Conservation (phyloP, 2,329 filamentous ascomycete species). For the Cercospora canescens region DNA sequence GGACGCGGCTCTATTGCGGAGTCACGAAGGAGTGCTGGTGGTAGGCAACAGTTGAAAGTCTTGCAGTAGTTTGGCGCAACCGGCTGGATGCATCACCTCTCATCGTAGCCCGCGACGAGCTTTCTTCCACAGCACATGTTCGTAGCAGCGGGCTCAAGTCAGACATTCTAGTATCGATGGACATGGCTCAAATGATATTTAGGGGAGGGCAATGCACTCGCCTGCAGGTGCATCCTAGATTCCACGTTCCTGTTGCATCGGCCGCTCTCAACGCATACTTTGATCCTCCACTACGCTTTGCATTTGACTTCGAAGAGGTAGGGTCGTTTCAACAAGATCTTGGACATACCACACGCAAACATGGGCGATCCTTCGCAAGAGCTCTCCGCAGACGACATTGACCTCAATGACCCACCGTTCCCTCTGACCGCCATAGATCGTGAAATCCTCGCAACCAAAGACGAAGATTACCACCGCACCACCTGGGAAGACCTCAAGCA, state of each 20-base stretch:
- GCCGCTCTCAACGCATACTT: not conserved
- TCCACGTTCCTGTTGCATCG: not conserved
- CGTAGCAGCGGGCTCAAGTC: not conserved
- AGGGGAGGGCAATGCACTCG: not conserved
- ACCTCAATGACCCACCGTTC: conserved; percentile 40
- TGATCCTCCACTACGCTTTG: not conserved
- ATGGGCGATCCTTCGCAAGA: conserved; percentile 18
- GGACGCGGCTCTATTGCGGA: too few species aligned
- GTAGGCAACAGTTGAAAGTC: too few species aligned
- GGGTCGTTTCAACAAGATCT: not conserved
- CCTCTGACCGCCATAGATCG: conserved; percentile 52
- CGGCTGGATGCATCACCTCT: not conserved
- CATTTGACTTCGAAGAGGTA: not conserved
- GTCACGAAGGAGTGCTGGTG: too few species aligned
- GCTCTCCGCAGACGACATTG: conserved; percentile 31
- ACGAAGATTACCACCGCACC: conserved; percentile 54
- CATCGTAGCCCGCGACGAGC: not conserved
- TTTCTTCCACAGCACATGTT: not conserved
- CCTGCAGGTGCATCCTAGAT: not conserved
- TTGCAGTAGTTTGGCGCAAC: not conserved
- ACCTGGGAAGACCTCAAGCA: conserved; percentile 54
- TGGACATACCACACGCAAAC: not conserved
- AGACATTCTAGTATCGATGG: too few species aligned
- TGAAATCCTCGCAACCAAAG: conserved; percentile 50
- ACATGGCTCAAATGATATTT: not conserved